Conservation (phyloP, 2,329 filamentous ascomycete species). For the Elsinoe perseae region DNA sequence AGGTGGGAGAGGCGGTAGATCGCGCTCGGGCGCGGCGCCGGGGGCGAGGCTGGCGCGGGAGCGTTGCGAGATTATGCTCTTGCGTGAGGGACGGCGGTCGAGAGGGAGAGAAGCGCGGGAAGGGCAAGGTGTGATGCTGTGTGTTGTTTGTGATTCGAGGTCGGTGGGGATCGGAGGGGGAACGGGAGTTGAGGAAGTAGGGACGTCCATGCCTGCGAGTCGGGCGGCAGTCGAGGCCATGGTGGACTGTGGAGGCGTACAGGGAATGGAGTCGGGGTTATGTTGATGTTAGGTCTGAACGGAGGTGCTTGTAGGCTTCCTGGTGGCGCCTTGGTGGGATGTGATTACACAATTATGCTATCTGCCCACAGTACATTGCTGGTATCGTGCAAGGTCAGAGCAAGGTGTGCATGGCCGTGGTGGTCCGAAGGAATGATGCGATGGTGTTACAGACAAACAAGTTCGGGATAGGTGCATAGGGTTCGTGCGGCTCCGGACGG, state of each 20-base stretch:
- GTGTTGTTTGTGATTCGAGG: constrained; percentile 18
- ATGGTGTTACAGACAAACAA: background rate
- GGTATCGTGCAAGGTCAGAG: too few species aligned
- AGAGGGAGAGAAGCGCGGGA: constrained; percentile 29
- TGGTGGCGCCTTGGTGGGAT: background rate
- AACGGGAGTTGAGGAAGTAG: constrained; percentile 21
- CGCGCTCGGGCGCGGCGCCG: constrained; percentile 23
- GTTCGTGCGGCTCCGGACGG: background rate
- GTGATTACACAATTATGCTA: too few species aligned
- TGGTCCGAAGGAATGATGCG: background rate
- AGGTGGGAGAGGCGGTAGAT: constrained; percentile 25
- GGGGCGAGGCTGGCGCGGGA: constrained; percentile 24
- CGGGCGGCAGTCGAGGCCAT: constrained; percentile 18
- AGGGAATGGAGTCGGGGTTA: background rate
- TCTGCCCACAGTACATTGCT: too few species aligned
- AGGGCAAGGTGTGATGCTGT: constrained; percentile 20
- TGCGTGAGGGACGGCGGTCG: constrained; percentile 27
- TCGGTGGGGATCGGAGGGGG: constrained; percentile 18
- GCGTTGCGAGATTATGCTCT: constrained; percentile 25
- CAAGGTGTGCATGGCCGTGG: too few species aligned
- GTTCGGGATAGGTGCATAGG: background rate
- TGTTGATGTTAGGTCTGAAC: background rate
- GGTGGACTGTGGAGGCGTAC: constrained; percentile 19
- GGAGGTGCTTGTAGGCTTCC: background rate
- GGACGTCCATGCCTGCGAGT: constrained; percentile 12